A percentile compares a stretch with the other conserved stretches of the same genome.
Conservation (phyloP, 768 basidiomycete species). For the Mycena polygramma region DNA sequence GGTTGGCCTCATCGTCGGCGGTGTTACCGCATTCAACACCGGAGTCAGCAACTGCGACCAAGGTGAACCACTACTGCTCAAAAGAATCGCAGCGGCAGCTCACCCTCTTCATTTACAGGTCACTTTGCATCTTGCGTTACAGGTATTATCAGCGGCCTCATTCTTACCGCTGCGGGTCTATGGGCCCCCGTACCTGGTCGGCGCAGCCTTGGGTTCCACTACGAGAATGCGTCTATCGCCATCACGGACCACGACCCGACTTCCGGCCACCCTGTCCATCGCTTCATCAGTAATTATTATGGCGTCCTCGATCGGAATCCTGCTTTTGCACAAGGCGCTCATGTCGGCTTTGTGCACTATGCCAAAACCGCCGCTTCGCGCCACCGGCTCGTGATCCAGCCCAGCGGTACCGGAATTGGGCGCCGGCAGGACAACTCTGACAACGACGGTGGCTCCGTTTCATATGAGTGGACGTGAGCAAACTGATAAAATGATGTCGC, state of each 20-base stretch:
- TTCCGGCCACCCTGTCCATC: slow-evolving; percentile 8
- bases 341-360: slow-evolving; percentile 12
- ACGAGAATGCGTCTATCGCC: slow-evolving; percentile 10
- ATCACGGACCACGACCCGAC: slow-evolving; percentile 8
- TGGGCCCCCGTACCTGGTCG: slow-evolving; percentile 13
- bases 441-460: slow-evolving; percentile 12
- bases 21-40: neutral
- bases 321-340: slow-evolving; percentile 1
- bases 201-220: slow-evolving; percentile 10
- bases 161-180: slow-evolving; percentile 7
- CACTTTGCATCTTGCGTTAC: slow-evolving; percentile 14
- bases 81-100: neutral
- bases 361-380: slow-evolving; percentile 5
- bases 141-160: slow-evolving; percentile 8
- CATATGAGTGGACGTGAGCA: slow-evolving; percentile 13
- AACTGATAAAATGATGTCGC: slow-evolving; percentile 1
- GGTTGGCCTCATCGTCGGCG: slow-evolving; percentile 16
- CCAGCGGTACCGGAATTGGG: slow-evolving; percentile 2
- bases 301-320: slow-evolving; percentile 9
- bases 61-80: neutral
- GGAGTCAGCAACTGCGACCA: slow-evolving; percentile 17
- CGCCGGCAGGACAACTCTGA: slow-evolving; percentile 3
- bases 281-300: slow-evolving; percentile 8
- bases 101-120: slow-evolving; percentile 2
- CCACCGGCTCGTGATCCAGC: slow-evolving; percentile 12